Evolutionary conservation across 2,329 filamentous ascomycete genomes (phyloP), one percentile per base, ranked within the genome.

Genomic region (Calonectria honghensis): DNA sequence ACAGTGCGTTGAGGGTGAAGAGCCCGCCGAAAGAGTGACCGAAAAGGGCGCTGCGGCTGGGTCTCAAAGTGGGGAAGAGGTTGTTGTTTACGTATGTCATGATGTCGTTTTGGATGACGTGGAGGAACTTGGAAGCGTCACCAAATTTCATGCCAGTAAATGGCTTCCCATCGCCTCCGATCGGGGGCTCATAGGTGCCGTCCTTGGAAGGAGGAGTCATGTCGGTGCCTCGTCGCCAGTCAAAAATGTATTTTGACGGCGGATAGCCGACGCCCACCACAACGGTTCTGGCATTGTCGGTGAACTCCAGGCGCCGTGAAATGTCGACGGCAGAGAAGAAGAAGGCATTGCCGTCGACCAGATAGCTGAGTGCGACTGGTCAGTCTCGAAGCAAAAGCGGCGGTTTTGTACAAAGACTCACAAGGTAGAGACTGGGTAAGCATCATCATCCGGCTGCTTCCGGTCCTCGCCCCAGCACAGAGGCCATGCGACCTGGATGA

Each of bases 21-120:
- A 90, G 80, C 0, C 87, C 89, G 2, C 87, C 88, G 32, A 88
- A 89, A 0, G 88, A 90, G 72, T 90, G 88, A 0, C 88, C 88
- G 51, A 85, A 89, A 1, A 90, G 80, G 0, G 86, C 88, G 64
- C 86, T 86, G 31, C 84, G 83, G 2, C 81, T 79, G 20, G 85
- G 82, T 78, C 81, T 71, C 82, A 87, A 32, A 74, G 81, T 64
- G 4, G 79, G 74, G 72, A 84, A 83, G 13, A 83, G 76, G 13
- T 65, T 76, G 2, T 72, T 48, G 29, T 83, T 76, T 10, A 83
- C 72, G 74, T 84, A 81, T 0, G 85, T 81, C 67, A 85, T 85
- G 3, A 88, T 81, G 3, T 84, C 81, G 1, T 82, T 81, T 61
- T 86, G 81, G 35, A 89, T 86, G 70, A 88, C 88, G 0, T 83